Base-by-base conservation (phyloP, 306 rosid species). In the Vigna trinervia region DNA sequence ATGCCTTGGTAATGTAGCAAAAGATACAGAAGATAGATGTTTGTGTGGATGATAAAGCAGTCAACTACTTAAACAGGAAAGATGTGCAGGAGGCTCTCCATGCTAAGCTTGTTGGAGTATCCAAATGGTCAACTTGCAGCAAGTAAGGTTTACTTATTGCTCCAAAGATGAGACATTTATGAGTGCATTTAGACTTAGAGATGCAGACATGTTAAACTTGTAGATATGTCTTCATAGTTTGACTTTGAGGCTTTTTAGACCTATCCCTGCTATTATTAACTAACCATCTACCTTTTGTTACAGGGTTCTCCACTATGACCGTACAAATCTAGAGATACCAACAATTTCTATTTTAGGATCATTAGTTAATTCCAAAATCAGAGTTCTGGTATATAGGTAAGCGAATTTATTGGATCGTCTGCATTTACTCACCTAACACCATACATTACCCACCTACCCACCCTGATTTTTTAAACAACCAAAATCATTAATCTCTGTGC, bases 21-120 rank as follows among this genome's bases (percentile, higher is more conserved):
- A 80, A 78, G 48, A 66, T 60, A 3, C 82, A 70, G 51, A 81
- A 80, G 41, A 13, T 88, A 81, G 97, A 92, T 78, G 90, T 90
- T 13, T 92, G 97, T 80, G 89, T 81, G 45, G 87, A 62, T 39
- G 90, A 92, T 43, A 76, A 90, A 76, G 81, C 78, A 4, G 13
- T 13, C 9, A 70, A 36, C 1, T 92, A 92, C 78, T 78, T 92
- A 47, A 92, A 92, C 81, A 81, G 87, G 39, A 81, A 85, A 85
- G 90, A 85, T 15, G 95, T 89, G 53, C 92, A 81, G 51, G 63
- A 79, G 19, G 90, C 91, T 57, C 89, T 92, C 41, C 95, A 90
- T 81, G 95, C 95, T 51, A 78, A 74, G 79, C 90, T 92, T 26
- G 85, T 92, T 1, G 88, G 91, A 46, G 80, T 87, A 63, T 62